A percentile compares a stretch with the other conserved stretches of the same genome.
Conservation (phyloP, 2,329 filamentous ascomycete genomes). For the Sporothrix brunneoviolacea region DNA sequence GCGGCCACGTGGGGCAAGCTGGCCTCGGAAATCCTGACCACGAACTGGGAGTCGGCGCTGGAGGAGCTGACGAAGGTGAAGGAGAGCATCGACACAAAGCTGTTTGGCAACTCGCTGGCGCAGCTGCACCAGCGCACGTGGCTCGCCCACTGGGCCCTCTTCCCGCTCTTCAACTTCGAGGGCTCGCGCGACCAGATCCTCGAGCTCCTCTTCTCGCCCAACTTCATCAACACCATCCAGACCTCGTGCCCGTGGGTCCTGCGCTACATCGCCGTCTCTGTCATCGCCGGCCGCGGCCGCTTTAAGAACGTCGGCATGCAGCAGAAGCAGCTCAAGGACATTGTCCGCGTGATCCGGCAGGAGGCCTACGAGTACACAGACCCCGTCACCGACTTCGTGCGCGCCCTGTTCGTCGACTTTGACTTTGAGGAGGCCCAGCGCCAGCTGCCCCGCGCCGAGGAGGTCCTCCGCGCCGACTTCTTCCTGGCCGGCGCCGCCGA, state of each 20-base stretch:
- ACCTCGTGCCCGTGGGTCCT: constrained; percentile 95
- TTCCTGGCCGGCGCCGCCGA: constrained; percentile 84
- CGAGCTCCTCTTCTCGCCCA: constrained; percentile 93
- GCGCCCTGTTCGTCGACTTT: constrained; percentile 90
- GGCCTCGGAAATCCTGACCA: constrained; percentile 88
- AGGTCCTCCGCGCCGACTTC: constrained; percentile 89
- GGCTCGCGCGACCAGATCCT: constrained; percentile 82
- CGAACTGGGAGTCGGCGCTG: constrained; percentile 90
- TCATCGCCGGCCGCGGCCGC: constrained; percentile 86
- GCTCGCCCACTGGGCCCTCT: constrained; percentile 97
- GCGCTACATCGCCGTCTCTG: constrained; percentile 85
- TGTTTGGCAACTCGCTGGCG: constrained; percentile 92
- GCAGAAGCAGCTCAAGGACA: constrained; percentile 98
- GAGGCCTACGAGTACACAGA: constrained; percentile 97
- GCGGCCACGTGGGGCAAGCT: constrained; percentile 97
- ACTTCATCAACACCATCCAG: constrained; percentile 99
- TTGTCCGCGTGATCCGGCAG: constrained; percentile 91
- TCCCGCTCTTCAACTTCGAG: constrained; percentile 98
- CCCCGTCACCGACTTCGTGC: constrained; percentile 92
- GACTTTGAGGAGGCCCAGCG: constrained; percentile 95
- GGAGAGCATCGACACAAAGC: constrained; percentile 85
- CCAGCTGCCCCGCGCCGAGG: constrained; percentile 79
- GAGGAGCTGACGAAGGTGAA: constrained; percentile 87
- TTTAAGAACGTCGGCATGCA: constrained; percentile 76
- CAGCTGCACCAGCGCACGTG: constrained; percentile 95